phyloP scores from a whole-genome alignment of 2,329 filamentous ascomycete genomes.

The Beauveria bassiana region DNA sequence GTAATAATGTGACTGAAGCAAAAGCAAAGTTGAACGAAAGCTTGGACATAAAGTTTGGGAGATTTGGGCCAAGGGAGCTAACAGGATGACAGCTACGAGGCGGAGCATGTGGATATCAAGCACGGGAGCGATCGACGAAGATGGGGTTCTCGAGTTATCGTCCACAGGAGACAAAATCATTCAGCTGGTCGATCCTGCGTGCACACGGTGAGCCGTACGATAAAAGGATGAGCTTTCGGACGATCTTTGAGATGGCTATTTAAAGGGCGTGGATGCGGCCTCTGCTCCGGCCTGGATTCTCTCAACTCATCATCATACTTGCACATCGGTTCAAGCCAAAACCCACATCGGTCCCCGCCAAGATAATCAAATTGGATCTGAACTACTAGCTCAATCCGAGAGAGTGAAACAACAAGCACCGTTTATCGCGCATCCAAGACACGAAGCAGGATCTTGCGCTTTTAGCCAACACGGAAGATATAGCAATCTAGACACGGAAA shows the following conservation, averaged over 20 bases:
- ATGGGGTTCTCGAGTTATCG: not conserved
- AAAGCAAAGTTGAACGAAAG: not conserved
- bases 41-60: not conserved
- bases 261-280: not conserved
- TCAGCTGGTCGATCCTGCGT: not conserved
- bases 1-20: not conserved
- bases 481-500: not conserved
- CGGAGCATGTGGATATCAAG: slow-evolving; percentile 8
- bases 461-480: not conserved
- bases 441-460: not conserved
- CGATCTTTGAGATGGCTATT: not conserved
- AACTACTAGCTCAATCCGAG: not conserved
- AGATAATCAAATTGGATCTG: not conserved
- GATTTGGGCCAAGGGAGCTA: not conserved
- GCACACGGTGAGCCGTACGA: not conserved
- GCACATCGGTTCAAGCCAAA: not conserved
- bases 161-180: not conserved
- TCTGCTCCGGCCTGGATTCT: not conserved
- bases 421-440: not conserved
- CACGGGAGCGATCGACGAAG: slow-evolving; percentile 7
- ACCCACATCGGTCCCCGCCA: slow-evolving; percentile 8
- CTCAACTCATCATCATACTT: not conserved
- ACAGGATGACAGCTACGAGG: slow-evolving; percentile 4
- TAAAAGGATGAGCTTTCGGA: not conserved
- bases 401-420: not conserved